A percentile compares a stretch with the other conserved stretches of the same genome.
phyloP scores from a whole-genome alignment of 164 flowering plant genomes.

The Magnolia changhungtana region DNA sequence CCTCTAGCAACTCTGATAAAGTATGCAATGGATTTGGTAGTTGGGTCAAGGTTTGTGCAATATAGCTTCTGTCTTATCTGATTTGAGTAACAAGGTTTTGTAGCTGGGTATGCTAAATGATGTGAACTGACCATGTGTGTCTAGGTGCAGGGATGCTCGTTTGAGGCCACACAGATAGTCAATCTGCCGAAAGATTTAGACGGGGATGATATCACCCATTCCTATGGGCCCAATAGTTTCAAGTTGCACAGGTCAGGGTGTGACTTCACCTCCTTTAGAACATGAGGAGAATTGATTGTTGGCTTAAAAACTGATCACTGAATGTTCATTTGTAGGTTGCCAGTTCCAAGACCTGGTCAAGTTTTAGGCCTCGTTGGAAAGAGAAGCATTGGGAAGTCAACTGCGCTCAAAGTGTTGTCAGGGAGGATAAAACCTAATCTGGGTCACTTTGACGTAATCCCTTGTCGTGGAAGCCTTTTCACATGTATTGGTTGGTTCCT shows the following conservation, averaged over 20 bases:
- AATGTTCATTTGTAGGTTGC: slow-evolving; percentile 54
- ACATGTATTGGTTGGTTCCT: neutral
- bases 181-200: slow-evolving; percentile 92
- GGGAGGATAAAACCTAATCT: slow-evolving; percentile 94
- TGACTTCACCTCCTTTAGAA: neutral
- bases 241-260: slow-evolving; percentile 79
- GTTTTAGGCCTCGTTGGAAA: slow-evolving; percentile 99
- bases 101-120: neutral
- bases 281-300: neutral
- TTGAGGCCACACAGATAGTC: slow-evolving; percentile 90
- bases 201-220: slow-evolving; percentile 84
- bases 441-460: slow-evolving; percentile 86
- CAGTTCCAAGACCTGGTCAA: slow-evolving; percentile 98
- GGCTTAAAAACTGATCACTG: slow-evolving; percentile 12
- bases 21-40: slow-evolving; percentile 98
- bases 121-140: slow-evolving; percentile 1
- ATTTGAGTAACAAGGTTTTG: neutral
- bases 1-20: slow-evolving; percentile 86
- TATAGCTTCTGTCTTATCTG: neutral
- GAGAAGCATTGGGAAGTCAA: slow-evolving; percentile 97
- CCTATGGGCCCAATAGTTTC: slow-evolving; percentile 94
- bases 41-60: slow-evolving; percentile 86
- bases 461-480: neutral
- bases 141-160: slow-evolving; percentile 79
- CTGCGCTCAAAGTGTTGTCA: slow-evolving; percentile 95